Conservation (phyloP, 2,329 filamentous ascomycete genomes). For the Paecilomyces variotii region DNA sequence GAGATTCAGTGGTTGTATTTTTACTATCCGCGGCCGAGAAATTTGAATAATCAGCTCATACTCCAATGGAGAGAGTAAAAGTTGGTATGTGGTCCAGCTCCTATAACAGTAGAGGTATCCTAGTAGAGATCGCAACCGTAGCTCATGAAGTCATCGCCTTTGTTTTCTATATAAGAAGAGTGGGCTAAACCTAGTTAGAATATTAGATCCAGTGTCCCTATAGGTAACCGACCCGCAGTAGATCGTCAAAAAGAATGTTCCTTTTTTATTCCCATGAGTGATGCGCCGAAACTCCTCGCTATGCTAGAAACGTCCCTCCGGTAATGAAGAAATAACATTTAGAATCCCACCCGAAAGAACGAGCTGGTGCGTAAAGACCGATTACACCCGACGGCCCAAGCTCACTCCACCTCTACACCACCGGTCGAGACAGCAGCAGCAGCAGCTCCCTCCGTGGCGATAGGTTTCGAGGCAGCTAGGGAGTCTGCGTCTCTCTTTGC, state of each 20-base stretch:
- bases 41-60: background rate
- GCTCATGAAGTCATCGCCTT: background rate
- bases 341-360: background rate
- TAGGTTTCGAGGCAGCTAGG: constrained; percentile 13
- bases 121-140: background rate
- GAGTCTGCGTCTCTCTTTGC: constrained; percentile 19
- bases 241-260: background rate
- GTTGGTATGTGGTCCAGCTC: background rate
- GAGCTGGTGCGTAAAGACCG: background rate
- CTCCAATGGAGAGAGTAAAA: background rate
- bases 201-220: background rate
- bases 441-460: constrained; percentile 21
- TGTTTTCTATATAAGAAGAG: background rate
- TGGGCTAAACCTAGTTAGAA: background rate
- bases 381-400: background rate
- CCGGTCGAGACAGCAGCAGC: constrained; percentile 14
- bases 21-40: background rate
- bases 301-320: constrained; percentile 5
- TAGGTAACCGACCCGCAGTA: background rate
- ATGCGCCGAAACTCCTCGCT: constrained; percentile 10
- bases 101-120: background rate
- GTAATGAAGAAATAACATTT: background rate
- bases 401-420: background rate
- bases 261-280: background rate
- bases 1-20: background rate